Percentiles rank a stretch among this genome's conserved stretches.
Conservation (phyloP, 768 basidiomycete species). For the Hygrophorus pudorinus region DNA sequence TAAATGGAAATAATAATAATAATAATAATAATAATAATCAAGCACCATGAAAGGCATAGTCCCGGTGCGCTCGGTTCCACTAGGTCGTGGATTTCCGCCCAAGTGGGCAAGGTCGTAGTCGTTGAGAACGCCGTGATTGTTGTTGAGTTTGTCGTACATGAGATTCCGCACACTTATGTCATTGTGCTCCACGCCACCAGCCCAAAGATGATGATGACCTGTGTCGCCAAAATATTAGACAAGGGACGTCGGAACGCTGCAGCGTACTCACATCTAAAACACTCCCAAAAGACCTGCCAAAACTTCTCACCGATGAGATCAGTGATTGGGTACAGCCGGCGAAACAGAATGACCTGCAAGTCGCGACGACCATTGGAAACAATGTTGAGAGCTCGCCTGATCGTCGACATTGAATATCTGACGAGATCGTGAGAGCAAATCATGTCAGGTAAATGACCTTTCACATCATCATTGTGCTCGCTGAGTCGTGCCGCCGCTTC, state of each 20-base stretch:
- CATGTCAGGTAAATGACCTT: slow-evolving; percentile 9
- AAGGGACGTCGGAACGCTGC: not conserved
- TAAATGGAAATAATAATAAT: too few relatives aligned
- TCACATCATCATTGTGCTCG: slow-evolving; percentile 1
- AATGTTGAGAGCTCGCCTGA: not conserved
- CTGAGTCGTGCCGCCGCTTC: slow-evolving; percentile 1
- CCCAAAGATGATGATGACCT: slow-evolving; percentile 21
- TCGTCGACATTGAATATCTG: not conserved
- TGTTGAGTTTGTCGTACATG: slow-evolving; percentile 15
- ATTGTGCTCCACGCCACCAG: slow-evolving; percentile 16
- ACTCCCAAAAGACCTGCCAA: slow-evolving; percentile 2
- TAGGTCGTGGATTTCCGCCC: not conserved
- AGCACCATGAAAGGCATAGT: slow-evolving; percentile 25
- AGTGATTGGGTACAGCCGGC: slow-evolving; percentile 2
- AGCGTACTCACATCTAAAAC: slow-evolving; percentile 1
- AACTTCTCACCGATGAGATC: slow-evolving; percentile 4
- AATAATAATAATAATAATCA: too few relatives aligned
- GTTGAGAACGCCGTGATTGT: slow-evolving; percentile 15
- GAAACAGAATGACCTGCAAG: slow-evolving; percentile 1
- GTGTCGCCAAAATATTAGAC: not conserved
- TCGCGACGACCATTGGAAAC: not conserved
- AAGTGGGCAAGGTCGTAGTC: slow-evolving; percentile 20
- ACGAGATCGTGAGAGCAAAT: slow-evolving; percentile 4
- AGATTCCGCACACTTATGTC: slow-evolving; percentile 23
- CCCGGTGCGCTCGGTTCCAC: slow-evolving; percentile 13